Evolutionary conservation across 148 eudicot genomes (phyloP).

Genomic region (Fagopyrum tataricum): DNA sequence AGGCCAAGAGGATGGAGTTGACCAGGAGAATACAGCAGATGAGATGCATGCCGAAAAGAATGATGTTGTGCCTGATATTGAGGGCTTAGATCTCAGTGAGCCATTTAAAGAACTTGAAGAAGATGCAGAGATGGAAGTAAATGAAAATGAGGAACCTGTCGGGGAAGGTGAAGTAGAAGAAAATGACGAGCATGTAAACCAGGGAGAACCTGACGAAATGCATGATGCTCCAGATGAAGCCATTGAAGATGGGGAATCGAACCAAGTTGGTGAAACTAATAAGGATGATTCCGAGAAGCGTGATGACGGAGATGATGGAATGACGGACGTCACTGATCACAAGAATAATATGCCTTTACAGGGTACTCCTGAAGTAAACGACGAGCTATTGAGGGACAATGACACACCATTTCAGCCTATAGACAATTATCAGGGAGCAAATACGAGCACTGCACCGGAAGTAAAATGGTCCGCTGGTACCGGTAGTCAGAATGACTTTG

Average conservation of each 20-base stretch:
- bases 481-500: slow-evolving; percentile 46
- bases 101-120: slow-evolving; percentile 34
- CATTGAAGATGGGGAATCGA: slow-evolving; percentile 32
- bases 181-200: slow-evolving; percentile 28
- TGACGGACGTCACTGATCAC: slow-evolving; percentile 28
- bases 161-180: slow-evolving; percentile 44
- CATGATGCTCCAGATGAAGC: slow-evolving; percentile 1
- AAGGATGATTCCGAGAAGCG: slow-evolving; percentile 24
- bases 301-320: slow-evolving; percentile 30
- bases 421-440: slow-evolving; percentile 29
- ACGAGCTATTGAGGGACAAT: slow-evolving; percentile 29
- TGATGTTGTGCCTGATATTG: slow-evolving; percentile 48
- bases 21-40: slow-evolving; percentile 28
- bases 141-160: slow-evolving; percentile 27
- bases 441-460: slow-evolving; percentile 36
- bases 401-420: slow-evolving; percentile 37
- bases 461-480: slow-evolving; percentile 41
- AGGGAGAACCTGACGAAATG: slow-evolving; percentile 29
- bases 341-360: slow-evolving; percentile 36
- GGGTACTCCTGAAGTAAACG: slow-evolving; percentile 19
- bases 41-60: slow-evolving; percentile 57
- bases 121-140: slow-evolving; percentile 48
- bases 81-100: slow-evolving; percentile 51
- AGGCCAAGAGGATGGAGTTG: slow-evolving; percentile 35
- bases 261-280: slow-evolving; percentile 36